Evolutionary conservation across 116 monocot species (phyloP).

Genomic region (Zostera marina): DNA sequence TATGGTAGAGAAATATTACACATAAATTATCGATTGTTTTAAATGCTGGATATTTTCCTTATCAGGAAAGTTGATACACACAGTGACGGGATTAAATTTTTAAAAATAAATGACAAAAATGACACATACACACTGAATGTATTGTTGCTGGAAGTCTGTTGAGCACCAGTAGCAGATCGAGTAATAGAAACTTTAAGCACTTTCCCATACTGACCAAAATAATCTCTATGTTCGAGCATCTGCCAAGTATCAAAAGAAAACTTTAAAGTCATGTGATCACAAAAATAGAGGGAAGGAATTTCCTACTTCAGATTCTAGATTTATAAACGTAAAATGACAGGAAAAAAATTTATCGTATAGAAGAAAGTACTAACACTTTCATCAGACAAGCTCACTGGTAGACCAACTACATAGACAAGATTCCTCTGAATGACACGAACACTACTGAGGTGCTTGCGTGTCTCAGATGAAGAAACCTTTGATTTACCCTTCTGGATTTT

Average conservation of each 20-base stretch:
- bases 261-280: neutral
- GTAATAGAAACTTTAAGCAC: conserved; percentile 75
- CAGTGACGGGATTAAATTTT: neutral
- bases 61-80: neutral
- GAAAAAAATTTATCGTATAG: neutral
- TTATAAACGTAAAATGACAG: neutral
- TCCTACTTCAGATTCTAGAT: neutral
- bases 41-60: neutral
- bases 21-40: neutral
- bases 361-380: conserved; percentile 42
- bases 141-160: conserved; percentile 29
- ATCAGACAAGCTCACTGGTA: conserved; percentile 57
- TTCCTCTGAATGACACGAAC: conserved; percentile 75
- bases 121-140: conserved; percentile 50
- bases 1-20: neutral
- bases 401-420: conserved; percentile 81
- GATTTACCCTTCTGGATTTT: conserved; percentile 47
- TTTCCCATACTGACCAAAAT: conserved; percentile 72
- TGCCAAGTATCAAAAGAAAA: conserved; percentile 5
- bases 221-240: conserved; percentile 60
- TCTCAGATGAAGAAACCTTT: conserved; percentile 30
- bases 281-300: neutral
- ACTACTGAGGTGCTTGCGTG: conserved; percentile 49
- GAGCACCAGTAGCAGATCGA: conserved; percentile 23
- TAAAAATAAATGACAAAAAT: neutral